A percentile compares a stretch with the other conserved stretches of the same genome.
These are phyloP conservation scores for Apostasia shenzhenica DNA, from an alignment of 106 monocot genomes.

Conservation along the genomic window DNA sequence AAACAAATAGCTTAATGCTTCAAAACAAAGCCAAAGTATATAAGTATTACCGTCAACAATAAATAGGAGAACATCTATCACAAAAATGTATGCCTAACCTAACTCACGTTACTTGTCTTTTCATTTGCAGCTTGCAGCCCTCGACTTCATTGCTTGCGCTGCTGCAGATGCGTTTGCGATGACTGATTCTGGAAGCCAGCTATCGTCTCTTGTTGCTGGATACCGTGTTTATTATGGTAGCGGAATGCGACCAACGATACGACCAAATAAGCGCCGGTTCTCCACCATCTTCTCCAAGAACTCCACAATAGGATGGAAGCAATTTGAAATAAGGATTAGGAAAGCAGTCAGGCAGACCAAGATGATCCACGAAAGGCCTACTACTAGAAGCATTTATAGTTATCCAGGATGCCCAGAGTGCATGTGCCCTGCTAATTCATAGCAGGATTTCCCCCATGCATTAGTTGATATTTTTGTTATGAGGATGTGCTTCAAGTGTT, in stretches of 20 bases:
- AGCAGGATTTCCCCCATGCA: constrained; percentile 14
- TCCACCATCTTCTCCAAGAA: constrained; percentile 71
- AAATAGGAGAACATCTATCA: no score
- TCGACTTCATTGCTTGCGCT: constrained; percentile 91
- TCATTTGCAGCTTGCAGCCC: constrained; percentile 67
- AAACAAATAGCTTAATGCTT: no score
- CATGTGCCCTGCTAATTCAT: constrained; percentile 55
- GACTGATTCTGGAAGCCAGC: constrained; percentile 95
- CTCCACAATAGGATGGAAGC: constrained; percentile 78
- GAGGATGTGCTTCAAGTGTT: no score
- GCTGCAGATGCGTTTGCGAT: constrained; percentile 93
- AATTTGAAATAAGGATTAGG: constrained; percentile 72
- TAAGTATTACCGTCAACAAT: no score
- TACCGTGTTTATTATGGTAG: constrained; percentile 91
- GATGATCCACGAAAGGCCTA: constrained; percentile 69
- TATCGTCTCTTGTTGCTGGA: constrained; percentile 87
- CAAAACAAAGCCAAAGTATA: no score
- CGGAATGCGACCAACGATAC: constrained; percentile 61
- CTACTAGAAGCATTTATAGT: constrained; percentile 80
- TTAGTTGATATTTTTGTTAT: no score
- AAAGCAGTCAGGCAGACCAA: constrained; percentile 74
- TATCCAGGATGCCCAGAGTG: constrained; percentile 81
- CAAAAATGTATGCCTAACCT: no score
- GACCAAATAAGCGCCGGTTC: constrained; percentile 87
- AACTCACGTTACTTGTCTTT: no score